Evolutionary conservation across 306 rosid genomes (phyloP), one percentile per base, ranked within the genome.

Genomic region (Cucurbita pepo): DNA sequence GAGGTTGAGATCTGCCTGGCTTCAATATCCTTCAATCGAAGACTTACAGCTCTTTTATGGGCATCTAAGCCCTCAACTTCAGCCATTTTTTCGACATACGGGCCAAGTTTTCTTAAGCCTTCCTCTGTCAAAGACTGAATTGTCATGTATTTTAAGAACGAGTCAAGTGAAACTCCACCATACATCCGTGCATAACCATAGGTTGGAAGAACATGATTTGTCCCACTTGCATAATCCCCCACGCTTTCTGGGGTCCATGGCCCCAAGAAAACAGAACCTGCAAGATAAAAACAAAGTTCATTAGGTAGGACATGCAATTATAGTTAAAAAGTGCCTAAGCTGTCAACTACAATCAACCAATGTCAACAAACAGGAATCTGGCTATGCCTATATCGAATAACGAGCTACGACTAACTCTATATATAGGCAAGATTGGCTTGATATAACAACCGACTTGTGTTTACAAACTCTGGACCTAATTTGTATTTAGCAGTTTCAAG

Each of bases 191-290:
- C 97, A 85, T 94, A 94, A 15, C 97, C 99, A 38, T 94, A 94
- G 6, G 99, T 91, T 21, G 99, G 99, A 82, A 94, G 99, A 83
- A 94, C 99, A 34, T 94, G 99, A 83, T 91, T 94, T 21, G 99
- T 94, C 54, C 99, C 99, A 61, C 99, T 94, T 14, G 99, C 99
- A 54, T 94, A 94, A 72, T 94, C 99, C 78, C 99, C 96, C 25
- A 94, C 97, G 60, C 99, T 94, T 83, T 91, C 97, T 0, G 99
- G 99, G 2, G 99, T 94, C 99, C 99, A 94, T 9, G 81, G 90
- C 75, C 99, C 99, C 73, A 94, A 72, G 77, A 91, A 91, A 69
- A 94, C 97, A 43, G 97, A 94, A 66, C 99, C 99, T 94, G 86
- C 78, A 57, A 3, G 56, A 19, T 11, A 74, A 45, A 54, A 66